These are phyloP conservation scores for Curvularia verruculosa DNA, from an alignment of 2,329 filamentous ascomycete genomes.

Conservation along the genomic window DNA sequence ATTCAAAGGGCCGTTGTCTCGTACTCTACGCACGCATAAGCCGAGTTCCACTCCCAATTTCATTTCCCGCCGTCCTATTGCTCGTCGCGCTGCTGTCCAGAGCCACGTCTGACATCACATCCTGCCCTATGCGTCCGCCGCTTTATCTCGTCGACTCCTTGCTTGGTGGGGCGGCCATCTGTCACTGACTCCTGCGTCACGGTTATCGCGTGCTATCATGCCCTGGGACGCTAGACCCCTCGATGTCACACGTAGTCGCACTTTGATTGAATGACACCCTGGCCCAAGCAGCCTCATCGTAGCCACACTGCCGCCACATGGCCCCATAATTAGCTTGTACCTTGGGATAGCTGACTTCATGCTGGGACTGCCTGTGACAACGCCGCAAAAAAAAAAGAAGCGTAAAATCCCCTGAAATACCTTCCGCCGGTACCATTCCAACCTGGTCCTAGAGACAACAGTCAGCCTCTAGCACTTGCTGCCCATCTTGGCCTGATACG, in stretches of 20 bases:
- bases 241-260: not conserved
- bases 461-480: not conserved
- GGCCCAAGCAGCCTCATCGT: not conserved
- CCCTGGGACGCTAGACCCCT: not conserved
- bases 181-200: not conserved
- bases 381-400: slow-evolving; percentile 3
- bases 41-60: slow-evolving; percentile 13
- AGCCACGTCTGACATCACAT: slow-evolving; percentile 1
- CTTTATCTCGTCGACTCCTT: not conserved
- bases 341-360: not conserved
- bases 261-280: not conserved
- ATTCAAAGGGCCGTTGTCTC: slow-evolving; percentile 15
- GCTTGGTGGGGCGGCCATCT: not conserved
- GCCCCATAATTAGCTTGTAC: not conserved
- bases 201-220: not conserved
- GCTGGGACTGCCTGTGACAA: slow-evolving; percentile 4
- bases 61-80: slow-evolving; percentile 3
- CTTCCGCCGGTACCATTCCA: not conserved
- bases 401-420: slow-evolving; percentile 10
- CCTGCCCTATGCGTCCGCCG: not conserved
- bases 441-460: slow-evolving; percentile 2
- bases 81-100: slow-evolving; percentile 3
- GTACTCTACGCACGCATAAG: slow-evolving; percentile 11
- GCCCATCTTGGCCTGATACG: not conserved
- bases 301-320: not conserved